Evolutionary conservation across 2,329 filamentous ascomycete species (phyloP).

Genomic region (Exophiala mesophila): DNA sequence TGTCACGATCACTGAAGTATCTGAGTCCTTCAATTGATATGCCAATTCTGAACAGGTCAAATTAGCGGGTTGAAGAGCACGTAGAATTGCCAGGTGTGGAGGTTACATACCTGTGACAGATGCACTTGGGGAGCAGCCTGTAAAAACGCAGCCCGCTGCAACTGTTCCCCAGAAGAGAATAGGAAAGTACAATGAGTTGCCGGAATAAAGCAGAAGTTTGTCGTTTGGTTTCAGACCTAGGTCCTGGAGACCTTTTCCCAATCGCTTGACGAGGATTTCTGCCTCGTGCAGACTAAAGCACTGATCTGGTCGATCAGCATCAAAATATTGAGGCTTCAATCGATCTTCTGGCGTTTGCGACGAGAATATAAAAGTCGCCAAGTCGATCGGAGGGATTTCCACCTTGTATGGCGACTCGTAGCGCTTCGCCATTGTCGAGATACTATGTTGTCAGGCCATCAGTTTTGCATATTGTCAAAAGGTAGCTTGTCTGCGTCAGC

Average conservation of each 20-base stretch:
- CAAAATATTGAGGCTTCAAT: constrained; percentile 16
- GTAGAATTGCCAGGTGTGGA: neutral
- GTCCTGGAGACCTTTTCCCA: constrained; percentile 10
- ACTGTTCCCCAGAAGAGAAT: constrained; percentile 38
- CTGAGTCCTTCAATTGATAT: constrained; percentile 41
- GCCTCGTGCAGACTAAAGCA: constrained; percentile 16
- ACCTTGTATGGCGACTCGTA: constrained; percentile 21
- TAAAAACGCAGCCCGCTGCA: constrained; percentile 46
- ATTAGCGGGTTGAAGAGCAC: too few relatives aligned
- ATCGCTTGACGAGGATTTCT: constrained; percentile 10
- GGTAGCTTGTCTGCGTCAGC: too few relatives aligned
- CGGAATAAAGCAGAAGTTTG: constrained; percentile 13
- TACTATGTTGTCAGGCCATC: too few relatives aligned
- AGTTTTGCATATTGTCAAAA: too few relatives aligned
- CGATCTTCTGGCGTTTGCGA: constrained; percentile 7
- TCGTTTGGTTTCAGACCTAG: constrained; percentile 10
- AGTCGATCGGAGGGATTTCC: constrained; percentile 13
- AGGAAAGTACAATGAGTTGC: constrained; percentile 23
- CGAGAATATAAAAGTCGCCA: constrained; percentile 15
- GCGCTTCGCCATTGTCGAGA: too few relatives aligned
- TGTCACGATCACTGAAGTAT: constrained; percentile 41
- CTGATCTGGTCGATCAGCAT: constrained; percentile 13
- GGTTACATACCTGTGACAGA: constrained; percentile 19
- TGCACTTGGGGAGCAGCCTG: constrained; percentile 47
- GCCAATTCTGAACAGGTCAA: constrained; percentile 37